Evolutionary conservation across 768 basidiomycete species (phyloP), one percentile per base, ranked within the genome.

Genomic region (Lactifluus hygrophoroides): DNA sequence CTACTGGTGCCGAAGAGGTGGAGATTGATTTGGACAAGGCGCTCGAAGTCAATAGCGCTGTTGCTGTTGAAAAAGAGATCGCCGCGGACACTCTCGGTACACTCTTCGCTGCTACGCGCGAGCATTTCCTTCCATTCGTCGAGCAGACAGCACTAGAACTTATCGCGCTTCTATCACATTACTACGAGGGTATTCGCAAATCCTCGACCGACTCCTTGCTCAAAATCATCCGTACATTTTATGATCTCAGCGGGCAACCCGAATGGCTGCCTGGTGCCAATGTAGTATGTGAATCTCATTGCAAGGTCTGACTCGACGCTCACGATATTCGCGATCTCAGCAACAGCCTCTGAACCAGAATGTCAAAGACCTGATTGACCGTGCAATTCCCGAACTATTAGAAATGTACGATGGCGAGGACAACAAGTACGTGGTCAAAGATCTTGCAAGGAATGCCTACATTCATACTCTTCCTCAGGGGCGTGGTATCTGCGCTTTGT

Each of bases 61-160:
- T 98, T 64, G 94, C 94, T 43, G 93, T 98, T 56, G 96, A 99
- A 78, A 99, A 99, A 74, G 96, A 99, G 77, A 96, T 97, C 60
- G 94, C 96, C 21, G 92, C 93, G 25, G 94, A 98, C 69, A 92
- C 94, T 5, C 86, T 98, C 63, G 94, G 95, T 60, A 86, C 88
- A 35, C 73, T 99, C 61, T 98, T 98, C 69, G 77, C 82, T 30
- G 80, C 88, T 11, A 92, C 90, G 30, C 83, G 84, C 66, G 73
- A 71, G 47, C 86, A 90, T 67, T 98, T 95, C 84, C 77, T 97
- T 66, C 92, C 93, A 4, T 98, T 81, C 68, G 84, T 98, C 62
- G 94, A 97, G 74, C 75, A 79, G 62, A 86, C 81, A 65, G 83
- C 89, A 46, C 74, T 91, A 51, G 86, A 88, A 66, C 83, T 99